Base-by-base conservation (phyloP, 352 stramenopile genomes). In the Elongisporangium anandrum region DNA sequence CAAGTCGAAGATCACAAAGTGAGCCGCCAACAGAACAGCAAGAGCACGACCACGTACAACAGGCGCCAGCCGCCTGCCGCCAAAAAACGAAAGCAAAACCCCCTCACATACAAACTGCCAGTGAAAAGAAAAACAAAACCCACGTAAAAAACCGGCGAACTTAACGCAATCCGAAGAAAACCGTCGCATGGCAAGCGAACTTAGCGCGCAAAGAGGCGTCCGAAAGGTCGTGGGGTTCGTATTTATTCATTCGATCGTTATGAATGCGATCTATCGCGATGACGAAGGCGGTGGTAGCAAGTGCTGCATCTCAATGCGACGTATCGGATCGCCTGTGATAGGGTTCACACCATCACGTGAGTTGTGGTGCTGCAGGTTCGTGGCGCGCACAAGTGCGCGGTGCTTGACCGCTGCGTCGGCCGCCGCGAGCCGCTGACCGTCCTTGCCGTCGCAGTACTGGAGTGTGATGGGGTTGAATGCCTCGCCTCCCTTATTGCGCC, bases 381-480 rank as follows among this genome's bases (percentile, higher is more conserved):
- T 72, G 0, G 88, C 86, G 26, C 87, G 75, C n/a, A 81, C 41
- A n/a, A 85, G 68, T 4, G 86, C 90, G 22, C 88, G 79, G 53
- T 90, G 72, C 60, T 88, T 88, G 62, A 94, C 77, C 16, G 77
- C 70, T 16, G 79, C 71, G 70, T 96, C 86, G 16, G 75, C 73
- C 47, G 74, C 71, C 57, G 77, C 60, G 15, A 96, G 69, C 4
- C 84, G 79, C 52, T 88, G 68, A 12, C 88, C 88, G 57, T 96
- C 85, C 41, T 86, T 79, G 47, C 79, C 83, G 58, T 96, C 85
- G 52, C 94, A 89, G 70, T 97, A 97, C 57, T 82, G 79, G 17
- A 97, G 73, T 39, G 83, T 97, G 51, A 97, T 75, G 8, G 79
- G 79, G 65, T 97, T 94, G 79, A 90, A 97, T 16, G 89, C 77